These are phyloP conservation scores for Pistacia atlantica DNA, from an alignment of 345 rosid species.

Conservation along the genomic window DNA sequence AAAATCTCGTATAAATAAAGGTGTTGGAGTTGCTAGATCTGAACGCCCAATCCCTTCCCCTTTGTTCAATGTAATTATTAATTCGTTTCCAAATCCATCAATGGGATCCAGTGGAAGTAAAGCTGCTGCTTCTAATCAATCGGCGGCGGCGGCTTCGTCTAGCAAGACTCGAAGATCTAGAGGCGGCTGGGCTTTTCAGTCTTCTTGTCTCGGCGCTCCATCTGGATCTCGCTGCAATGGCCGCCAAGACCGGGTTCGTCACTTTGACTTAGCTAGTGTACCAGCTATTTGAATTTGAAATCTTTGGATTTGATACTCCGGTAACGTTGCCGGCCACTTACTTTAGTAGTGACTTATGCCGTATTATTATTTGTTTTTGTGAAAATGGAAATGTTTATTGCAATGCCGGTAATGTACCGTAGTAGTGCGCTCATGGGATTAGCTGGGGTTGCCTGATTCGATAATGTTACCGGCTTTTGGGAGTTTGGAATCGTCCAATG, in stretches of 20 bases:
- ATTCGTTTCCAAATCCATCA: background rate
- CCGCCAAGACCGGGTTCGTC: conserved; percentile 44
- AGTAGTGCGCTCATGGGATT: too few relatives aligned
- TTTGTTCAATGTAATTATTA: conserved; percentile 5
- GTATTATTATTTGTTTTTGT: too few relatives aligned
- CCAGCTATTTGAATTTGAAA: too few relatives aligned
- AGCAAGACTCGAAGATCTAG: conserved; percentile 49
- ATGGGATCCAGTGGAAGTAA: conserved; percentile 91
- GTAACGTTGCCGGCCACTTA: too few relatives aligned
- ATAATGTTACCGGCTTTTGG: too few relatives aligned
- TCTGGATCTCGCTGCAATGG: conserved; percentile 57
- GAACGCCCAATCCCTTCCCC: background rate
- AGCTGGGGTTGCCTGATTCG: too few relatives aligned
- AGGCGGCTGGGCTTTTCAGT: conserved; percentile 57
- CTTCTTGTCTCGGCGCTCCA: conserved; percentile 67
- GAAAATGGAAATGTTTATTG: background rate
- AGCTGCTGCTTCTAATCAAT: conserved; percentile 34
- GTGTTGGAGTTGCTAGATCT: conserved; percentile 6
- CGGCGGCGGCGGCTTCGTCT: conserved; percentile 24
- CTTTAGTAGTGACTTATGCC: too few relatives aligned
- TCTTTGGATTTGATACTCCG: too few relatives aligned
- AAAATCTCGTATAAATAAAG: background rate
- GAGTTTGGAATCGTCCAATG: too few relatives aligned
- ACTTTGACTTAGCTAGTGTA: too few relatives aligned
- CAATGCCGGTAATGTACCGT: too few relatives aligned